Percentiles rank a stretch among this genome's conserved stretches.
Evolutionary conservation across 1,284 basidiomycete genomes (phyloP).

Genomic region (Tylopilus orsonianus): DNA sequence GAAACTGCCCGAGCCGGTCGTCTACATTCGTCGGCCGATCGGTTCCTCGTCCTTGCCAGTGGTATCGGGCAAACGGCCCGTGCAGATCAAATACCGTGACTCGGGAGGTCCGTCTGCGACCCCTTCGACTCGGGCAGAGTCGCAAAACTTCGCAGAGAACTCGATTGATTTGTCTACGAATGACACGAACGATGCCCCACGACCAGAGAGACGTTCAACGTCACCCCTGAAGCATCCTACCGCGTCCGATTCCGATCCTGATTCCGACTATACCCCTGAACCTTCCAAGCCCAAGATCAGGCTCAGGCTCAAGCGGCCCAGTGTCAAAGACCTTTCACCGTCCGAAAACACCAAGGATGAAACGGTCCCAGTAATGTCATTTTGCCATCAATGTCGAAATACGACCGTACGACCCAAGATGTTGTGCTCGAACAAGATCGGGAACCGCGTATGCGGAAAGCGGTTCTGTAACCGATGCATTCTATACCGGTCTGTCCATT

Average conservation of each 20-base stretch:
- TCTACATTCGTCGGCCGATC: constrained; percentile 32
- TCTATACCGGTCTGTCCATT: constrained; percentile 25
- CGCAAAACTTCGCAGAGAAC: neutral
- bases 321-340: neutral
- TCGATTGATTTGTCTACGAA: neutral
- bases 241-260: constrained; percentile 8
- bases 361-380: constrained; percentile 11
- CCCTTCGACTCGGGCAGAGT: constrained; percentile 1
- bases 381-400: constrained; percentile 30
- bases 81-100: constrained; percentile 34
- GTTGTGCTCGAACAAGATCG: constrained; percentile 26
- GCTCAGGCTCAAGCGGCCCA: constrained; percentile 6
- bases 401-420: constrained; percentile 28
- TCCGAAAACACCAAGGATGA: neutral
- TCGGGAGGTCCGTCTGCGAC: constrained; percentile 1
- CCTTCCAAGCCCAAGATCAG: constrained; percentile 5
- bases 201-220: constrained; percentile 3
- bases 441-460: constrained; percentile 24
- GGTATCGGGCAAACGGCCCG: constrained; percentile 25
- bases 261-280: constrained; percentile 19
- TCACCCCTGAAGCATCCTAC: constrained; percentile 20
- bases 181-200: neutral
- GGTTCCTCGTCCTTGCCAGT: constrained; percentile 23
- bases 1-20: constrained; percentile 27
- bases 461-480: constrained; percentile 33